phyloP scores from a whole-genome alignment of 768 basidiomycete genomes.

The Pleurotus pulmonarius region DNA sequence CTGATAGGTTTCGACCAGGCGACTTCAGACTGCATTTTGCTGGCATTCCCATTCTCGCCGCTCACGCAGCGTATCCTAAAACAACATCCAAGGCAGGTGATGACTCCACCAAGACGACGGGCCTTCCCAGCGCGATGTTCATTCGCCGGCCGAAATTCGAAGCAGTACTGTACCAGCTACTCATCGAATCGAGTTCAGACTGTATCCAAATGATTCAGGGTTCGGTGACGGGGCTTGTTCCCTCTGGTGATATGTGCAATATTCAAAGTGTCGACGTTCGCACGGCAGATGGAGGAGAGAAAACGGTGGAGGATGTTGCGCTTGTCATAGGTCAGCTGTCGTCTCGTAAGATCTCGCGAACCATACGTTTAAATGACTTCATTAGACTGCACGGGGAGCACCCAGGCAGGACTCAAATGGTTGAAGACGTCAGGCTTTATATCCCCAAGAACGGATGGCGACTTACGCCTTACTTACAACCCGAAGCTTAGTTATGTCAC shows the following conservation, averaged over 20 bases:
- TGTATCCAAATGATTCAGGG: constrained; percentile 7
- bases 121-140: constrained; percentile 10
- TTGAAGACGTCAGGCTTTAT: constrained; percentile 9
- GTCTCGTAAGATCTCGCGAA: too few relatives aligned
- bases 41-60: constrained; percentile 7
- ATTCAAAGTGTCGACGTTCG: constrained; percentile 7
- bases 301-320: constrained; percentile 3
- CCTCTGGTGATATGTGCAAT: not conserved
- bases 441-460: not conserved
- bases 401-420: constrained; percentile 17
- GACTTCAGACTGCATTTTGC: constrained; percentile 13
- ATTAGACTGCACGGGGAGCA: constrained; percentile 19
- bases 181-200: not conserved
- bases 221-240: constrained; percentile 4
- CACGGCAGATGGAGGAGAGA: constrained; percentile 10
- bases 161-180: constrained; percentile 13
- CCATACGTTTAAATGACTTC: too few relatives aligned
- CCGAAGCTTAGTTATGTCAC: constrained; percentile 15
- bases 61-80: constrained; percentile 2
- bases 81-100: constrained; percentile 2
- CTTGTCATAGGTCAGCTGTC: constrained; percentile 5
- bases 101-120: not conserved
- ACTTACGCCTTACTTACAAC: constrained; percentile 5
- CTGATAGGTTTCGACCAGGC: constrained; percentile 6
- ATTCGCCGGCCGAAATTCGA: constrained; percentile 16